Base-by-base conservation (phyloP, 192 early-diverging fungal species). In the Coemansia guatemalensis region DNA sequence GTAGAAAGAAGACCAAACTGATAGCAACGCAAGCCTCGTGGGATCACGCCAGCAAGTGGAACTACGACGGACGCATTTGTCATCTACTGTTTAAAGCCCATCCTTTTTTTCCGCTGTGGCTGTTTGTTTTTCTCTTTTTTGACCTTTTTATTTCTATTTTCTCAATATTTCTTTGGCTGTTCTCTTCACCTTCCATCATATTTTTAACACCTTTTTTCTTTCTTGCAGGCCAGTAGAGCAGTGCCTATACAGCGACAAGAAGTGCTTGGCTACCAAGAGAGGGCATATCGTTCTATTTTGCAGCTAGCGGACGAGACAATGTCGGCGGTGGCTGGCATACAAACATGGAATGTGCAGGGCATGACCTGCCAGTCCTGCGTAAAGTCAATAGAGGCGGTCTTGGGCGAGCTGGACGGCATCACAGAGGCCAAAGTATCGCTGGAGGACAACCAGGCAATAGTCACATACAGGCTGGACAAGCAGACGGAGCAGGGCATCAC, bases 281-380 rank as follows among this genome's bases (percentile, higher is more conserved):
- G 39, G 17, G 9, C 17, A 44, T 44, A 17, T 30, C 27, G 32
- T 22, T 41, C 23, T 23, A 44, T 49, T 18, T 55, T 48, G 9
- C 3, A 20, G 1, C 18, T 20, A 53, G 23, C 23, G 17, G 32
- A 21, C 3, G 27, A 62, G 22, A 51, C 32, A 50, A 23, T 50
- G 48, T 65, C 65, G 69, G 54, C 55, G 20, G 50, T 65, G 33
- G 23, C 41, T 48, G 29, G 5, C 17, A 58, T 21, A 7, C 66
- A 68, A 33, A 64, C 24, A 8, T 68, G 71, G 64, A 25, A 27
- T n/a, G 81, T 86, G 54, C 62, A 66, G 50, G 90, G 90, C 51
- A 94, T 94, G 92, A 93, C 89, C 1, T 94, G 92, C 81, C 82
- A 90, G 71, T 92, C 89, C 27, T 96, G 94, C 62, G 94, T 95